A percentile compares a stretch with the other conserved stretches of the same genome.
These are phyloP conservation scores for Strobilomyces dryophilus DNA, from an alignment of 768 basidiomycete species.

Conservation along the genomic window DNA sequence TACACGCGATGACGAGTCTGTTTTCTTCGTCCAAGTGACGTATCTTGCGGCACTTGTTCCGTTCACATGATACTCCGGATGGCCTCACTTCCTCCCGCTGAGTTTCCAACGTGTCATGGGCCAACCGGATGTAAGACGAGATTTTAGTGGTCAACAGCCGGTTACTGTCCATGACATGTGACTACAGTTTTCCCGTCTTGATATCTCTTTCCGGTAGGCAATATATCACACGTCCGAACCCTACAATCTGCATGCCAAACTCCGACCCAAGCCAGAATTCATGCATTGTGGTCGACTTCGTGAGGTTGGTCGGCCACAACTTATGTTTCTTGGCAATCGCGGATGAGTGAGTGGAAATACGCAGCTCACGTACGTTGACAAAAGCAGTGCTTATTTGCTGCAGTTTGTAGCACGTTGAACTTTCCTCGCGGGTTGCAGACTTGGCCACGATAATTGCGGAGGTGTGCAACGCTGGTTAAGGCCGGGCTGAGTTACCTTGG, in stretches of 20 bases:
- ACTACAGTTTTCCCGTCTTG: not conserved
- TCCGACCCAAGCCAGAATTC: not conserved
- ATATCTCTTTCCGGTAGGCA: not conserved
- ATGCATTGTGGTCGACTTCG: not conserved
- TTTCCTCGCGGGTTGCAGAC: not conserved
- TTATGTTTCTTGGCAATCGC: slow-evolving; percentile 11
- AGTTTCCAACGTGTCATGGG: slow-evolving; percentile 3
- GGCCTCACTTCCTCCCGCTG: slow-evolving; percentile 6
- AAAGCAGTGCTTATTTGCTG: slow-evolving; percentile 10
- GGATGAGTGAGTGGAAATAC: too few relatives aligned
- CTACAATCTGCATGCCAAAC: not conserved
- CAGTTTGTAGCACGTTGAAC: slow-evolving; percentile 1
- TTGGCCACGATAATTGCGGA: slow-evolving; percentile 25
- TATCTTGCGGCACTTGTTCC: slow-evolving; percentile 5
- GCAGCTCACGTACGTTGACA: not conserved
- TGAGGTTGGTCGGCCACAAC: not conserved
- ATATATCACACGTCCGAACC: not conserved
- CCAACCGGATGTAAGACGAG: not conserved
- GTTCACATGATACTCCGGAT: slow-evolving; percentile 5
- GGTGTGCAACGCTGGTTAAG: not conserved
- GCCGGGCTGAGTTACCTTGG: slow-evolving; percentile 9
- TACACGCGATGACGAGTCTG: not conserved
- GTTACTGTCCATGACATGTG: not conserved
- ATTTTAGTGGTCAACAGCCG: not conserved
- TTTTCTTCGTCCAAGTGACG: not conserved